Evolutionary conservation across 257 asterid species (phyloP).

Genomic region (Salvia miltiorrhiza): DNA sequence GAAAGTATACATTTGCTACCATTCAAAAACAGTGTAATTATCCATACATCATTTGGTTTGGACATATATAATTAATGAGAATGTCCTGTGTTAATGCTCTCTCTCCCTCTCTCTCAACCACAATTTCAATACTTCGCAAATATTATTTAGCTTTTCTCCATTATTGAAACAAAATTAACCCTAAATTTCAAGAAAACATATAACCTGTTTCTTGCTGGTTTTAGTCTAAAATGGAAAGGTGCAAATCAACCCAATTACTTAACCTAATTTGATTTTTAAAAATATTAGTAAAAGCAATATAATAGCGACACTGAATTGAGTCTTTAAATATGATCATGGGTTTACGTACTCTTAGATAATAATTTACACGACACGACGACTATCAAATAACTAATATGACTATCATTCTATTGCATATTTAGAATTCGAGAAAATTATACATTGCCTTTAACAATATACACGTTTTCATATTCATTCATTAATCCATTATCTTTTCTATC

Average conservation of each 20-base stretch:
- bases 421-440: not conserved
- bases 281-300: not conserved
- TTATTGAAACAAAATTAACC: no score
- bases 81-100: not conserved
- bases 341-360: not conserved
- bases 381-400: not conserved
- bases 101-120: no score
- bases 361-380: slow-evolving; percentile 1
- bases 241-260: not conserved
- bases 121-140: no score
- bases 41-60: slow-evolving; percentile 21
- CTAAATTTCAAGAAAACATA: no score
- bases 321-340: not conserved
- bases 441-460: not conserved
- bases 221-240: not conserved
- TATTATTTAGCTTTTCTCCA: no score
- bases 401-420: not conserved
- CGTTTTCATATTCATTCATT: not conserved
- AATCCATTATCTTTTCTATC: not conserved
- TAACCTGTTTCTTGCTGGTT: no score
- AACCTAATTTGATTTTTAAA: not conserved
- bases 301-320: not conserved
- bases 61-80: not conserved
- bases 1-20: not conserved
- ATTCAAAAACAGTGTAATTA: slow-evolving; percentile 13